Evolutionary conservation across 1,284 basidiomycete genomes (phyloP).

Genomic region (Pseudozyma sp.): DNA sequence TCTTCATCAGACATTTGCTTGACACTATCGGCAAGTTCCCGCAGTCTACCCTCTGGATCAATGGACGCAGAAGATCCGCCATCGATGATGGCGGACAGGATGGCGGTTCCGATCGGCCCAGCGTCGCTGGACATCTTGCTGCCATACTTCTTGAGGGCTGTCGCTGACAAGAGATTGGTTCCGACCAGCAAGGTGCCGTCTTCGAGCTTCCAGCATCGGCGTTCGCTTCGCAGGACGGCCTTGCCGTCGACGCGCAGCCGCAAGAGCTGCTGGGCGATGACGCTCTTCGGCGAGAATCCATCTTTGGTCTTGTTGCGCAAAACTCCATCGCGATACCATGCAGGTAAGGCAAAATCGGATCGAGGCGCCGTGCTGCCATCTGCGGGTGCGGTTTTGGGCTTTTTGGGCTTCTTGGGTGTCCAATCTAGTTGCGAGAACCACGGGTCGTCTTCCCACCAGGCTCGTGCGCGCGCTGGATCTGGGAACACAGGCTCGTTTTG

Average conservation of each 20-base stretch:
- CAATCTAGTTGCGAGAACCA: slow-evolving; percentile 95
- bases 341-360: slow-evolving; percentile 37
- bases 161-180: slow-evolving; percentile 43
- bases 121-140: slow-evolving; percentile 31
- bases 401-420: slow-evolving; percentile 86
- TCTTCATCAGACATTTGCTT: slow-evolving; percentile 15
- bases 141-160: slow-evolving; percentile 38
- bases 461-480: slow-evolving; percentile 34
- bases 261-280: slow-evolving; percentile 51
- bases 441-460: slow-evolving; percentile 78
- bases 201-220: slow-evolving; percentile 35
- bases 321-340: slow-evolving; percentile 60
- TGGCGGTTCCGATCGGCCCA: slow-evolving; percentile 26
- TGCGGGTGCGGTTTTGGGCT: slow-evolving; percentile 18
- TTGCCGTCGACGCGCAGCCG: slow-evolving; percentile 45
- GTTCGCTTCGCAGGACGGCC: slow-evolving; percentile 26
- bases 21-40: slow-evolving; percentile 41
- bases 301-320: slow-evolving; percentile 40
- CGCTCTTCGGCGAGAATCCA: slow-evolving; percentile 32
- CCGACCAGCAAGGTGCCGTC: slow-evolving; percentile 34
- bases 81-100: slow-evolving; percentile 29
- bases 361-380: slow-evolving; percentile 6
- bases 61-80: slow-evolving; percentile 20
- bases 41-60: slow-evolving; percentile 16
- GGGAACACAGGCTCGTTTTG: slow-evolving; percentile 34